Evolutionary conservation across 306 rosid species (phyloP).

Genomic region (Begonia masoniana): DNA sequence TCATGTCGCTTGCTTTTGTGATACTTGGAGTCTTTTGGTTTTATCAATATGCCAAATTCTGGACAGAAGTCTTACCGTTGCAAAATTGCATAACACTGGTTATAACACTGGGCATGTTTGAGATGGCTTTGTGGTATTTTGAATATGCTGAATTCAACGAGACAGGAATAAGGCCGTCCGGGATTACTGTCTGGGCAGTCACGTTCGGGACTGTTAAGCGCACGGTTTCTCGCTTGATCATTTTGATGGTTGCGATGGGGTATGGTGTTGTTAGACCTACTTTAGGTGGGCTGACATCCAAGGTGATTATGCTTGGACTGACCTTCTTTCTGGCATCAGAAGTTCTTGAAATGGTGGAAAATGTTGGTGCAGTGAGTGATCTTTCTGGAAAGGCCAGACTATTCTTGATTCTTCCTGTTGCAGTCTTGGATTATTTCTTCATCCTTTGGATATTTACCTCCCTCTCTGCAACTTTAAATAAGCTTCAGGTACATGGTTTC

Average conservation of each 20-base stretch:
- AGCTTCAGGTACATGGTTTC: slow-evolving; percentile 79
- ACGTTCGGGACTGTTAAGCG: slow-evolving; percentile 76
- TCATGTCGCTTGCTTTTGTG: slow-evolving; percentile 85
- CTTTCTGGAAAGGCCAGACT: slow-evolving; percentile 91
- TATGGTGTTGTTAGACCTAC: slow-evolving; percentile 97
- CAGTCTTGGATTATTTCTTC: slow-evolving; percentile 88
- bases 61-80: slow-evolving; percentile 79
- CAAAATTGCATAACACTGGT: slow-evolving; percentile 91
- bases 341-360: slow-evolving; percentile 89
- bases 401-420: slow-evolving; percentile 87
- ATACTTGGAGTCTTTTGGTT: slow-evolving; percentile 88
- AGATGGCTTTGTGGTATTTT: slow-evolving; percentile 88
- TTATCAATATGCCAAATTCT: slow-evolving; percentile 77
- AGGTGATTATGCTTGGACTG: slow-evolving; percentile 79
- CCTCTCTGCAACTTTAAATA: slow-evolving; percentile 80
- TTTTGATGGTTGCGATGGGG: slow-evolving; percentile 88
- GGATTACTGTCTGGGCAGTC: slow-evolving; percentile 86
- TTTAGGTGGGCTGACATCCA: slow-evolving; percentile 89
- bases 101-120: slow-evolving; percentile 91
- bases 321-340: slow-evolving; percentile 91
- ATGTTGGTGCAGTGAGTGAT: slow-evolving; percentile 91
- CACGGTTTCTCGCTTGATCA: slow-evolving; percentile 68
- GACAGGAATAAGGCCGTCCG: slow-evolving; percentile 86
- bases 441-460: slow-evolving; percentile 94
- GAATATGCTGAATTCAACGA: slow-evolving; percentile 87